A percentile compares a stretch with the other conserved stretches of the same genome.
These are phyloP conservation scores for Auriscalpium orientale DNA, from an alignment of 768 basidiomycete genomes.

Conservation along the genomic window DNA sequence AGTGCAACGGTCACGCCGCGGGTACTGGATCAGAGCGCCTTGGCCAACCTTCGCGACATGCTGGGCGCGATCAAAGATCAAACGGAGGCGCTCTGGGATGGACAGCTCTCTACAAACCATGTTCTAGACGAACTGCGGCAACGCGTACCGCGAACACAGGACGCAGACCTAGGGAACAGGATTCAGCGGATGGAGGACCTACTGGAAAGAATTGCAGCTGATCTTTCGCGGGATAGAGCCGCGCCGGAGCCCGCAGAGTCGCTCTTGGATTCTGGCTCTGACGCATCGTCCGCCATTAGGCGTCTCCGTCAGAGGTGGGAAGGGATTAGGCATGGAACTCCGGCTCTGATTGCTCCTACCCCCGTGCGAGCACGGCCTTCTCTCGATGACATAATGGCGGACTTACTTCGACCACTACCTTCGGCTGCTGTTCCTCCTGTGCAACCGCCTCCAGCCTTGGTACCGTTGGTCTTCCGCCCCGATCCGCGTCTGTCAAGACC, in stretches of 20 bases:
- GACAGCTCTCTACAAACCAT: constrained; percentile 52
- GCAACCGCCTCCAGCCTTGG: constrained; percentile 43
- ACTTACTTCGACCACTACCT: constrained; percentile 45
- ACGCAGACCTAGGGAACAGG: constrained; percentile 23
- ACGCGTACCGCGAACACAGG: constrained; percentile 28
- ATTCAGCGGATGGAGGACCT: constrained; percentile 12
- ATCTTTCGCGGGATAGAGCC: constrained; percentile 4
- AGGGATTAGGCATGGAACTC: constrained; percentile 20
- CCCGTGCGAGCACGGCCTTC: constrained; percentile 39
- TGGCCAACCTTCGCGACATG: constrained; percentile 43
- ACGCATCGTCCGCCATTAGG: constrained; percentile 19
- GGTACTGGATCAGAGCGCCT: constrained; percentile 27
- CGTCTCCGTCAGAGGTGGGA: constrained; percentile 22
- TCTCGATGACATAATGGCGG: constrained; percentile 52
- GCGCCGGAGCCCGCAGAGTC: constrained; percentile 24
- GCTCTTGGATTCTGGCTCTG: constrained; percentile 21
- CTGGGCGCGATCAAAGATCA: constrained; percentile 54
- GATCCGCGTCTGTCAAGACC: constrained; percentile 30
- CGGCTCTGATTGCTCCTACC: constrained; percentile 38
- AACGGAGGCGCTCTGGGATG: constrained; percentile 50
- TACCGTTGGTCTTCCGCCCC: constrained; percentile 49
- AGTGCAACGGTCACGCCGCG: constrained; percentile 30
- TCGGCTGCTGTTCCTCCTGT: constrained; percentile 32
- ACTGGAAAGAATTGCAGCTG: constrained; percentile 5
- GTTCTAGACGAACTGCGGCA: constrained; percentile 57